phyloP scores from a whole-genome alignment of 2,329 filamentous ascomycete species.

The Calonectria pauciramosa region DNA sequence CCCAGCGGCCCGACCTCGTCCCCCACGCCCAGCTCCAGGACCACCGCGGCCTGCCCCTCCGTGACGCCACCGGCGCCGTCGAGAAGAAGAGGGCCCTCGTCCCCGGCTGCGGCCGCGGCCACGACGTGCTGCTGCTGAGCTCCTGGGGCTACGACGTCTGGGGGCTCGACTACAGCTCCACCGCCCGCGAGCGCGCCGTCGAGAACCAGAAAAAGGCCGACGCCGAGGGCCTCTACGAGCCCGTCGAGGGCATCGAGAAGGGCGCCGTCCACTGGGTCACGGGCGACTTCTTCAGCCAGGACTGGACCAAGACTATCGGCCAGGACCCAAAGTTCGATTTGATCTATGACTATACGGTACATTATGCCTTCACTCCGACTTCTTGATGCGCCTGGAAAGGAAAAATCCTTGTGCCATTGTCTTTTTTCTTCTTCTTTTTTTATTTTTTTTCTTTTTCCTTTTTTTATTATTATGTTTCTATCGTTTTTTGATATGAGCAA shows the following conservation, averaged over 20 bases:
- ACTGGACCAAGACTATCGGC: constrained; percentile 63
- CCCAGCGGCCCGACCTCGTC: constrained; percentile 60
- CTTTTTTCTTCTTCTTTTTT: background rate
- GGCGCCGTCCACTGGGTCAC: constrained; percentile 69
- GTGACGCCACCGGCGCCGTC: constrained; percentile 40
- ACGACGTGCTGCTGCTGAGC: constrained; percentile 83
- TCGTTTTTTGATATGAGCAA: background rate
- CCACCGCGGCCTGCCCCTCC: constrained; percentile 46
- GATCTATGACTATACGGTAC: constrained; percentile 74
- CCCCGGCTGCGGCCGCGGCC: constrained; percentile 85
- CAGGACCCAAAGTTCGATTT: constrained; percentile 71
- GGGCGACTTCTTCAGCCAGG: constrained; percentile 77
- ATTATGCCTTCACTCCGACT: constrained; percentile 18
- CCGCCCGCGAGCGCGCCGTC: constrained; percentile 60
- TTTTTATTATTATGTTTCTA: too few relatives aligned
- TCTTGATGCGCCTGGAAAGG: background rate
- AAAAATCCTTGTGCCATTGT: background rate
- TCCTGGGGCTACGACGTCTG: constrained; percentile 83
- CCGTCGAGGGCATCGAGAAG: constrained; percentile 53
- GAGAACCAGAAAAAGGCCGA: constrained; percentile 57
- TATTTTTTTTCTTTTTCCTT: background rate
- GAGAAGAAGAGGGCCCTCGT: constrained; percentile 70
- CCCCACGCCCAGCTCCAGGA: constrained; percentile 51
- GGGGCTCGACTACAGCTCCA: constrained; percentile 77
- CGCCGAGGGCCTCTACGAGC: constrained; percentile 59